A percentile compares a stretch with the other conserved stretches of the same genome.
phyloP scores from a whole-genome alignment of 345 rosid species.

The Sonneratia alba region DNA sequence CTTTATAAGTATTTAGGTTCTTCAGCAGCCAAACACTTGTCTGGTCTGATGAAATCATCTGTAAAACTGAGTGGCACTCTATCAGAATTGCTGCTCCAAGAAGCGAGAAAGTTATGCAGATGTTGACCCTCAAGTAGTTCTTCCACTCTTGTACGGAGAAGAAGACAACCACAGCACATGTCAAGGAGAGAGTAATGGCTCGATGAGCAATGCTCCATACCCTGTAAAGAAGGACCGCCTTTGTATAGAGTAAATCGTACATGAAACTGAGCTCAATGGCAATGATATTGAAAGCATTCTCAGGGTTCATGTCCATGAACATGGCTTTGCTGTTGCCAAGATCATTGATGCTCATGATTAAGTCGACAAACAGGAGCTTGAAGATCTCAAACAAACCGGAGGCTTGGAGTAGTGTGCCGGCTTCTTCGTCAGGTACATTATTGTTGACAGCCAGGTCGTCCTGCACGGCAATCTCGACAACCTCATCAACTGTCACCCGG shows the following conservation, averaged over 20 bases:
- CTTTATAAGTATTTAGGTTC: not conserved
- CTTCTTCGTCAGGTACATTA: not conserved
- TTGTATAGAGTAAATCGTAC: constrained; percentile 21
- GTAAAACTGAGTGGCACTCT: constrained; percentile 9
- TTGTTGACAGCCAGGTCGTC: not conserved
- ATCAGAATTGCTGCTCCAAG: constrained; percentile 8
- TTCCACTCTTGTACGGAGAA: not conserved
- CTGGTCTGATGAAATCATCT: constrained; percentile 12
- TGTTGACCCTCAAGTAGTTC: constrained; percentile 1
- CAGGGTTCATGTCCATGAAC: not conserved
- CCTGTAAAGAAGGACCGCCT: not conserved
- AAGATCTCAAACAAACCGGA: constrained; percentile 19
- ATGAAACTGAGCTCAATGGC: constrained; percentile 35
- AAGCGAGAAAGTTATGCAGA: constrained; percentile 9
- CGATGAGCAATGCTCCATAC: constrained; percentile 16
- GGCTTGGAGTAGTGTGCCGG: not conserved
- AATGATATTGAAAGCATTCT: constrained; percentile 23
- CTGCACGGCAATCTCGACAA: not conserved
- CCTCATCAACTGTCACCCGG: not conserved
- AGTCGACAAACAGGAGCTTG: constrained; percentile 32
- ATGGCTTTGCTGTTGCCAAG: constrained; percentile 12
- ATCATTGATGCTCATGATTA: constrained; percentile 16
- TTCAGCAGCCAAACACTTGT: not conserved
- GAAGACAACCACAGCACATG: constrained; percentile 8
- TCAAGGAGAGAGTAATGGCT: constrained; percentile 6